Evolutionary conservation across 1,284 basidiomycete species (phyloP), one percentile per base, ranked within the genome.

Genomic region (Trametes hirsuta): DNA sequence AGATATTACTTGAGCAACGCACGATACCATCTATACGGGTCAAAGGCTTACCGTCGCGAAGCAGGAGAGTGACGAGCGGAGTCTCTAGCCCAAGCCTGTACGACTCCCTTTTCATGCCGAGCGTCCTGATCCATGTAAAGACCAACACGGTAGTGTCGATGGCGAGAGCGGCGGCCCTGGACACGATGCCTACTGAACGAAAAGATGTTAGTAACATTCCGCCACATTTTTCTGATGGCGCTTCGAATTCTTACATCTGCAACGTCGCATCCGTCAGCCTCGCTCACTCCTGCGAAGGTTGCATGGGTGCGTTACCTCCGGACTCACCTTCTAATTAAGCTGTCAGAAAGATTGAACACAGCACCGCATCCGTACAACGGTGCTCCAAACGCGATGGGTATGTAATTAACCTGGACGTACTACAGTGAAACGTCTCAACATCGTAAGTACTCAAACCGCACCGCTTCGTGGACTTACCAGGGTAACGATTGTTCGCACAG

Each of bases 51-150:
- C 69, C 69, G 40, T 71, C 69, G 3, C 69, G 61, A 0, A 68
- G 59, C n/a, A 71, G 56, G 8, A 71, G 47, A 0, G 59, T 66
- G 0, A 58, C 53, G 6, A 68, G 47, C 4, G 68, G 65, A 3
- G 65, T 60, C 4, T 62, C 21, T 10, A 68, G 24, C 0, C 63
- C 63, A 3, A 67, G 24, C 11, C 54, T 54, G 5, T 14, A 14
- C 3, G 66, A 68, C 14, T 66, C 59, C 15, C 64, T 49, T 15
- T 61, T 64, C 47, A 69, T 65, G 4, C 49, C 22, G 21, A 50
- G 58, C 4, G 69, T 71, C 24, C 67, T 67, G 10, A 57, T 55
- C 69, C 69, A 71, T 10, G 69, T 71, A 6, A 71, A 30, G 0
- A 63, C 8, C 15, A 71, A 42, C 6, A 68, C 59, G 4, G 64